Evolutionary conservation across 768 basidiomycete genomes (phyloP), one percentile per base, ranked within the genome.

Genomic region (Podaxis rugospora): DNA sequence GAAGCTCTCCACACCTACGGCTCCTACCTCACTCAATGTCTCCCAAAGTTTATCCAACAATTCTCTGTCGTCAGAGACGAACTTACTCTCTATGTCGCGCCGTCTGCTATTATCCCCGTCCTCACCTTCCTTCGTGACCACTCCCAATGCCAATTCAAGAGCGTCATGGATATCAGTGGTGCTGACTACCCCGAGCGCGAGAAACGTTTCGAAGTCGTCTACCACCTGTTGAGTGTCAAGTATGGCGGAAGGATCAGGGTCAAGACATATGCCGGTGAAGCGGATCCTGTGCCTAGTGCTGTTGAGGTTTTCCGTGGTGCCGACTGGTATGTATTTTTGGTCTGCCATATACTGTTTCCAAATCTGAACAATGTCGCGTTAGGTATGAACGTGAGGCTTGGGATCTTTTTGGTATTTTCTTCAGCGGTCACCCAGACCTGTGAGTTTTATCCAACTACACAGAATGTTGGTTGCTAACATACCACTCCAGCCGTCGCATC

Each of bases 321-420:
- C 5, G 93, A 99, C 70, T 99, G 97, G 97, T 91, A 70, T 50
- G 82, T 37, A 27, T 44, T 25, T 46, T 49, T 13, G 11, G 40
- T 52, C 39, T 59, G 55, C 61, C 51, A 47, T 27, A 50, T 4
- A 44, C 18, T 25, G 36, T 14, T n/a, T 36, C 4, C 18, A 13
- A 28, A 54, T 44, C 55, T 28, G 32, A 35, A 58, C 53, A 46
- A 9, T 3, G 51, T 53, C 42, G 51, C 27, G 39, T 25, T 61
- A 92, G 90, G 90, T 98, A 97, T 72, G 97, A 99, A 75, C 83
- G 97, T 62, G 97, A 99, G 75, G 88, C 92, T 28, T 99, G 96
- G 95, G 97, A 99, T 77, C 82, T 99, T 74, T 99, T 80, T 70
- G 97, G 97, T 49, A 90, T 99, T 51, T 97, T 94, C 81, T 99